phyloP scores from a whole-genome alignment of 768 basidiomycete species.

The Saitozyma podzolica region DNA sequence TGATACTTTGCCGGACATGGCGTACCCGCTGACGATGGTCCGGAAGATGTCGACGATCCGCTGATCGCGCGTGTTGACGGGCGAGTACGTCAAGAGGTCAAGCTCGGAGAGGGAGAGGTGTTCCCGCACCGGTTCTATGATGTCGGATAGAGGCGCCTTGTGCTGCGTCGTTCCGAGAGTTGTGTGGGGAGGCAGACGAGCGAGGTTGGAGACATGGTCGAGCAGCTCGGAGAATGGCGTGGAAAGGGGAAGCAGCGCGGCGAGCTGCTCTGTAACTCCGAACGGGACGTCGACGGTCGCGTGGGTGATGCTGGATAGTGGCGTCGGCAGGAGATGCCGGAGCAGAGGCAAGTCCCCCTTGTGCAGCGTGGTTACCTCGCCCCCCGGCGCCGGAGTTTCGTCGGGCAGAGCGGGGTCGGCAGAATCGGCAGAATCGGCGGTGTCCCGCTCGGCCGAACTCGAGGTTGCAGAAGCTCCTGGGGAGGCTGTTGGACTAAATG shows the following conservation, averaged over 20 bases:
- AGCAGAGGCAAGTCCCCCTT: constrained; percentile 66
- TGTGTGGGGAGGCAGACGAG: constrained; percentile 45
- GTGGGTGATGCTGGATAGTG: constrained; percentile 59
- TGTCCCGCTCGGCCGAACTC: neutral
- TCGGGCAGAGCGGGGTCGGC: constrained; percentile 28
- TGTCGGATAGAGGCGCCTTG: constrained; percentile 38
- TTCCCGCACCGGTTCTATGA: constrained; percentile 43
- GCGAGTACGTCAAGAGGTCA: constrained; percentile 48
- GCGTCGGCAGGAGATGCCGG: constrained; percentile 59
- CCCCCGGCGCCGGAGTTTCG: constrained; percentile 54
- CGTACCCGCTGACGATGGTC: constrained; percentile 57
- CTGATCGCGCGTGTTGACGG: constrained; percentile 50
- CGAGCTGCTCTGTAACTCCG: constrained; percentile 36
- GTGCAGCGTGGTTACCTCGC: constrained; percentile 72
- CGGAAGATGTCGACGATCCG: constrained; percentile 41
- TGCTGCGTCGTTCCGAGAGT: constrained; percentile 23
- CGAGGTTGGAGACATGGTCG: constrained; percentile 41
- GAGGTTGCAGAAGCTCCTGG: constrained; percentile 5
- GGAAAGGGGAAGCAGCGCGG: constrained; percentile 48
- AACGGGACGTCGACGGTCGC: constrained; percentile 58
- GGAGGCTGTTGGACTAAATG: neutral
- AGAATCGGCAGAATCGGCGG: no score
- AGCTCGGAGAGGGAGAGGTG: constrained; percentile 50
- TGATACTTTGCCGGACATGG: constrained; percentile 55
- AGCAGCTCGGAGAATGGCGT: constrained; percentile 52